A percentile compares a stretch with the other conserved stretches of the same genome.
phyloP scores from a whole-genome alignment of 768 basidiomycete species.

The Tricholoma sp. region DNA sequence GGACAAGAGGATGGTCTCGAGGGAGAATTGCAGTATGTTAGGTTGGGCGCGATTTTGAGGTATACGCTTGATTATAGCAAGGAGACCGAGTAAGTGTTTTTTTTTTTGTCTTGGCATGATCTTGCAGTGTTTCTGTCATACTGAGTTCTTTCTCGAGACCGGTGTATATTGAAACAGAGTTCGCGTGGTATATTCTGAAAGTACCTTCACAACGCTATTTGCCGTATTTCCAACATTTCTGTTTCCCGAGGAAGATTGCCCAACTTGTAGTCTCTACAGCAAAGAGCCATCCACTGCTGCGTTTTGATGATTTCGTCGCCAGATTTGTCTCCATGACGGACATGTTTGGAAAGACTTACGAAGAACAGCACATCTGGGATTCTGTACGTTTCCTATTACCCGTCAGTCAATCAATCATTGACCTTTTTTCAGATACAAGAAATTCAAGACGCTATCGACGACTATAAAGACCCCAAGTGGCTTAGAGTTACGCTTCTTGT shows the following conservation, averaged over 20 bases:
- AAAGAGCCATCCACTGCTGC: conserved; percentile 22
- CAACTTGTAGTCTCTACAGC: conserved; percentile 41
- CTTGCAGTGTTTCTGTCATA: not conserved
- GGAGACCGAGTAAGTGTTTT: conserved; percentile 42
- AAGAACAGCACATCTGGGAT: conserved; percentile 27
- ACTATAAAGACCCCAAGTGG: conserved; percentile 15
- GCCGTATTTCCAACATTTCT: conserved; percentile 42
- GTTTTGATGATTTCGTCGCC: conserved; percentile 30
- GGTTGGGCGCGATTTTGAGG: conserved; percentile 41
- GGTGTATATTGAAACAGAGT: conserved; percentile 58
- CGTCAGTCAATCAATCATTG: conserved; percentile 1
- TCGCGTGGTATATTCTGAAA: conserved; percentile 58
- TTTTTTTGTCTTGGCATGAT: not conserved
- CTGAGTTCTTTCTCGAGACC: conserved; percentile 28
- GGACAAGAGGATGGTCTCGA: conserved; percentile 49
- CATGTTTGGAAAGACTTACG: conserved; percentile 29
- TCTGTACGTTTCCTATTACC: conserved; percentile 16
- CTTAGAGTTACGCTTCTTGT: conserved; percentile 22
- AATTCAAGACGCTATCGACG: conserved; percentile 26
- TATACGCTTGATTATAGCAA: conserved; percentile 49
- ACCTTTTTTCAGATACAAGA: conserved; percentile 18
- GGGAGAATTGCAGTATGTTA: conserved; percentile 30
- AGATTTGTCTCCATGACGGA: conserved; percentile 29
- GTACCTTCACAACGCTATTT: conserved; percentile 42
- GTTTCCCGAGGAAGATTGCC: conserved; percentile 43